These are phyloP conservation scores for Cicer chorassanicum DNA, from an alignment of 306 rosid species.

Conservation along the genomic window DNA sequence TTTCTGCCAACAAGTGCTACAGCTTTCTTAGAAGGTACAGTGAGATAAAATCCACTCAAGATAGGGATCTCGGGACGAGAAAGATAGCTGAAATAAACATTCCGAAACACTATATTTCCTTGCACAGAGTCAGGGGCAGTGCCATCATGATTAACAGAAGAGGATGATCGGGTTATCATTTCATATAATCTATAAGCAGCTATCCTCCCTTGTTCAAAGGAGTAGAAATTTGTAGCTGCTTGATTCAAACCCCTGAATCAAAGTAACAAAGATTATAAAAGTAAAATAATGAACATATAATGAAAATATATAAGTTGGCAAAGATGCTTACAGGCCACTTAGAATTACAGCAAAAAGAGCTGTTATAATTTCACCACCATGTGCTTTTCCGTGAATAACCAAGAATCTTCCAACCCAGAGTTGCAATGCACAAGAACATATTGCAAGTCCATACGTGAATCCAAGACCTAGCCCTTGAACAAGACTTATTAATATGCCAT, in stretches of 20 bases:
- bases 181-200: slow-evolving; percentile 98
- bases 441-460: slow-evolving; percentile 98
- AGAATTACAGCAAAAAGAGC: slow-evolving; percentile 96
- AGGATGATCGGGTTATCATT: slow-evolving; percentile 96
- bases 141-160: slow-evolving; percentile 86
- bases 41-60: slow-evolving; percentile 92
- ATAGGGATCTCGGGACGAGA: slow-evolving; percentile 99
- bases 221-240: slow-evolving; percentile 97
- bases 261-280: slow-evolving; percentile 28
- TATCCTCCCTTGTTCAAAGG: slow-evolving; percentile 96
- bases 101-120: slow-evolving; percentile 94
- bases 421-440: slow-evolving; percentile 98
- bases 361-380: slow-evolving; percentile 96
- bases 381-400: slow-evolving; percentile 64
- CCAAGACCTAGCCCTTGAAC: slow-evolving; percentile 99
- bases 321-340: slow-evolving; percentile 93
- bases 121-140: slow-evolving; percentile 66
- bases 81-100: slow-evolving; percentile 95
- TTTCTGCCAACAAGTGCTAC: slow-evolving; percentile 99
- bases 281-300: slow-evolving; percentile 22
- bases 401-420: slow-evolving; percentile 98
- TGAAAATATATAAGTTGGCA: neutral
- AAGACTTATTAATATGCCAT: slow-evolving; percentile 97
- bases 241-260: slow-evolving; percentile 87
- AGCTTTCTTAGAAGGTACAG: slow-evolving; percentile 94